These are phyloP conservation scores for Verbena officinalis DNA, from an alignment of 257 asterid genomes.

Conservation along the genomic window DNA sequence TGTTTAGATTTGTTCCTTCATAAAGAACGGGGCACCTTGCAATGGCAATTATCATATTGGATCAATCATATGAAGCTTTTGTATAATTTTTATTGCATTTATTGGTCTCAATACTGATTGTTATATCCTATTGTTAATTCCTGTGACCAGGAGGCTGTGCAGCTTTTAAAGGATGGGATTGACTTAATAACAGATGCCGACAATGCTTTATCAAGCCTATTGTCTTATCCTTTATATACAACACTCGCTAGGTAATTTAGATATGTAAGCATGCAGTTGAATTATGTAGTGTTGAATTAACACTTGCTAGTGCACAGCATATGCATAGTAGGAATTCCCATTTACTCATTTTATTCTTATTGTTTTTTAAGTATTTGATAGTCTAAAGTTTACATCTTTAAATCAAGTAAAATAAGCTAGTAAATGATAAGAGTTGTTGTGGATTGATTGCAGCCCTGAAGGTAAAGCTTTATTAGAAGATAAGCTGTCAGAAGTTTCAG, in stretches of 20 bases:
- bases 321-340: too few species aligned
- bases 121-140: conserved; percentile 22
- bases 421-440: conserved; percentile 4
- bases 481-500: conserved; percentile 76
- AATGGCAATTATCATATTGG: not conserved
- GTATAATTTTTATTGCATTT: conserved; percentile 10
- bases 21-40: conserved; percentile 4
- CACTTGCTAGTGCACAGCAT: too few species aligned
- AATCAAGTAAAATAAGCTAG: too few species aligned
- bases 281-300: conserved; percentile 1
- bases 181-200: conserved; percentile 86
- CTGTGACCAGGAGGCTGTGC: conserved; percentile 73
- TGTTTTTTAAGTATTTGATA: too few species aligned
- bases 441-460: conserved; percentile 64
- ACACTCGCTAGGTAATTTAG: conserved; percentile 70
- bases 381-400: too few species aligned
- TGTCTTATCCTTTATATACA: conserved; percentile 73
- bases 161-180: conserved; percentile 87
- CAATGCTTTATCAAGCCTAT: conserved; percentile 58
- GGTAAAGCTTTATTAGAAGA: conserved; percentile 69
- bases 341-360: too few species aligned
- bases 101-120: conserved; percentile 6
- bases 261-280: conserved; percentile 12
- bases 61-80: conserved; percentile 15
- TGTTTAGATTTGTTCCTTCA: conserved; percentile 22